phyloP scores from a whole-genome alignment of 2,329 filamentous ascomycete species.

The Aureobasidium vineae region DNA sequence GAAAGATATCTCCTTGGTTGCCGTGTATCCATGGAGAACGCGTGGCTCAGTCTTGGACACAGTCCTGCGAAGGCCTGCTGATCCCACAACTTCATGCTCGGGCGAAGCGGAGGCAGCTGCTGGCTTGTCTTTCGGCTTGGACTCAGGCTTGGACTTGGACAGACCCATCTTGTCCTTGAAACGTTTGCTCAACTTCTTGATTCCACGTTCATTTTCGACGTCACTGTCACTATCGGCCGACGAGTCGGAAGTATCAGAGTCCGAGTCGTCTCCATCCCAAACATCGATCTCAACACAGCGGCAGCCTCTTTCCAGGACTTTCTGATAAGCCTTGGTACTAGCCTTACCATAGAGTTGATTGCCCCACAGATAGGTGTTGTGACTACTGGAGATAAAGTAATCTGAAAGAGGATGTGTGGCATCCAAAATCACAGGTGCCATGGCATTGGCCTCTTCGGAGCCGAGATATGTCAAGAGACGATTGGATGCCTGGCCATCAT shows the following conservation, averaged over 20 bases:
- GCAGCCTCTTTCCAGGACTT: slow-evolving; percentile 72
- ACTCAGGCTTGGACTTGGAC: slow-evolving; percentile 29
- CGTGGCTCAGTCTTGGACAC: slow-evolving; percentile 31
- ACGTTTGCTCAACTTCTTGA: slow-evolving; percentile 38
- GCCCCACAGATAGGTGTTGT: slow-evolving; percentile 89
- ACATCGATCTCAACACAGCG: slow-evolving; percentile 94
- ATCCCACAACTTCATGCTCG: slow-evolving; percentile 13
- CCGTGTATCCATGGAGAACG: slow-evolving; percentile 59
- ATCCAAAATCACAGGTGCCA: slow-evolving; percentile 42
- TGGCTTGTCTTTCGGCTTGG: slow-evolving; percentile 27
- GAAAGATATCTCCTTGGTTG: slow-evolving; percentile 83
- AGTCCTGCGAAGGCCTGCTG: slow-evolving; percentile 10
- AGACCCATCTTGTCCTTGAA: slow-evolving; percentile 35
- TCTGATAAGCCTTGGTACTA: slow-evolving; percentile 73
- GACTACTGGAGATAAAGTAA: slow-evolving; percentile 92
- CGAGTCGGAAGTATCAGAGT: slow-evolving; percentile 26
- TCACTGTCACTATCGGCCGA: slow-evolving; percentile 31
- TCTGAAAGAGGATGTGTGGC: slow-evolving; percentile 64
- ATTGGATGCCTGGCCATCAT: slow-evolving; percentile 36
- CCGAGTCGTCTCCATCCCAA: slow-evolving; percentile 68
- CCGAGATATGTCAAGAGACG: slow-evolving; percentile 50
- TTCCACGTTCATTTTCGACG: slow-evolving; percentile 34
- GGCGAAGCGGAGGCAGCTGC: slow-evolving; percentile 12
- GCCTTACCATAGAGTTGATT: slow-evolving; percentile 80
- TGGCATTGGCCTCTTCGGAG: slow-evolving; percentile 47